Percentiles rank a stretch among this genome's conserved stretches.
Evolutionary conservation across 805 yeast species (phyloP).

Genomic region (Kodamaea nitidulidarum): DNA sequence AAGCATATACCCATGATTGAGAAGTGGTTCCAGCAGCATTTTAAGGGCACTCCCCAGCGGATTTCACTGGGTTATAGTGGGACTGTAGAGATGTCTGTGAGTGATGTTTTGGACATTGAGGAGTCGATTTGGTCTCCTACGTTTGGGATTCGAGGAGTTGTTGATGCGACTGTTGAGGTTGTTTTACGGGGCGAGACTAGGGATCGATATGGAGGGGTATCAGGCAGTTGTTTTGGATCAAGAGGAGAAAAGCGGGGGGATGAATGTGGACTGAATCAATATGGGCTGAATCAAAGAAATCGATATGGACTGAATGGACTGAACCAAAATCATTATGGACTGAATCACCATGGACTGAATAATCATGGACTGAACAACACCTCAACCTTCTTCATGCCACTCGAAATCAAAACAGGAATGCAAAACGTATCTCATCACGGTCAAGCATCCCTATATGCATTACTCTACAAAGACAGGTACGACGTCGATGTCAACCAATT

Average conservation of each 20-base stretch:
- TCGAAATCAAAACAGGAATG: constrained; percentile 88
- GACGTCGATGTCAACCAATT: constrained; percentile 61
- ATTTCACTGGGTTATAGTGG: constrained; percentile 10
- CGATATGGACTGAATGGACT: too few species aligned
- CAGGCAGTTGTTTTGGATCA: too few species aligned
- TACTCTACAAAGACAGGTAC: constrained; percentile 77
- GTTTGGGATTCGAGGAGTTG: constrained; percentile 83
- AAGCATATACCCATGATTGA: constrained; percentile 50
- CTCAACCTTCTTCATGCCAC: constrained; percentile 55
- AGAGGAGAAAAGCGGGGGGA: too few species aligned
- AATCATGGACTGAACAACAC: too few species aligned
- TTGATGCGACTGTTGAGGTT: constrained; percentile 76
- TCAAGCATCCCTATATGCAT: constrained; percentile 78
- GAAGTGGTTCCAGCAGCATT: constrained; percentile 50
- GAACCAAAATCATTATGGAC: too few species aligned
- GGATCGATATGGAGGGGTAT: not conserved
- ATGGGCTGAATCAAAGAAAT: too few species aligned
- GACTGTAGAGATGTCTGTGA: constrained; percentile 26
- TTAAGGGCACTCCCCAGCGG: constrained; percentile 16
- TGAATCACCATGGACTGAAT: too few species aligned
- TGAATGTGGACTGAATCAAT: too few species aligned
- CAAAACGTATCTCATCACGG: constrained; percentile 71
- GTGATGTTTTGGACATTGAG: constrained; percentile 75
- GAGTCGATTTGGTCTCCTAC: constrained; percentile 90
- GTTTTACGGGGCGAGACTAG: not conserved